Evolutionary conservation across 164 flowering plant genomes (phyloP).

Genomic region (Sedum album): DNA sequence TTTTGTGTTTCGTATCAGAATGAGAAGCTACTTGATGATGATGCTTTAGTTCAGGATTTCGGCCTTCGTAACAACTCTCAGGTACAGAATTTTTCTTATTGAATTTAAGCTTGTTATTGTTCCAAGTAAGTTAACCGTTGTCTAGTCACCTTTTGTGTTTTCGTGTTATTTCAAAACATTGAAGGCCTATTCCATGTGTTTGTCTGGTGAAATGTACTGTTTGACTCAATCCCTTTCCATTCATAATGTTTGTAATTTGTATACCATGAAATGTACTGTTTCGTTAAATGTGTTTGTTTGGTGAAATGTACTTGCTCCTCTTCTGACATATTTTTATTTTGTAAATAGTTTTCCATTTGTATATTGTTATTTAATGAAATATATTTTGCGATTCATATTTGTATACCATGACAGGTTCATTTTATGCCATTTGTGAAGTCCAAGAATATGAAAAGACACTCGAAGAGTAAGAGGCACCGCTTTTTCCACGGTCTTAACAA

Average conservation of each 20-base stretch:
- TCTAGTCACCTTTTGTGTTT: background rate
- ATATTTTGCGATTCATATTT: background rate
- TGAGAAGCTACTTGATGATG: constrained; percentile 71
- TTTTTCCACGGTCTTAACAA: constrained; percentile 59
- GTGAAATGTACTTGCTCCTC: too few relatives aligned
- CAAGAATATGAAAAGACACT: constrained; percentile 32
- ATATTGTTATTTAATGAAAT: too few relatives aligned
- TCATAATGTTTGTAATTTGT: too few relatives aligned
- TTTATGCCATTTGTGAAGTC: constrained; percentile 35
- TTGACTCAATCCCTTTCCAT: too few relatives aligned
- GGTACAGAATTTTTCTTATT: constrained; percentile 24
- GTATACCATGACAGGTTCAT: constrained; percentile 33
- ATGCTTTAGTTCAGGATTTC: constrained; percentile 52
- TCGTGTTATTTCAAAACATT: background rate
- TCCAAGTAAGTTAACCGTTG: background rate
- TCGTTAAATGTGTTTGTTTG: too few relatives aligned
- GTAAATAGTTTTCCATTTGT: background rate
- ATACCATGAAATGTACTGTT: too few relatives aligned
- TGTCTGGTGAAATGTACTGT: too few relatives aligned
- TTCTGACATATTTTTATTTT: too few relatives aligned
- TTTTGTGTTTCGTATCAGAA: constrained; percentile 64
- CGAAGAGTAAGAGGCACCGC: constrained; percentile 50
- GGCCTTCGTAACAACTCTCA: constrained; percentile 75
- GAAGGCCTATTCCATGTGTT: background rate
- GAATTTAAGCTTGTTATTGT: background rate